These are phyloP conservation scores for Excoecaria cochinchinensis DNA, from an alignment of 345 rosid species.

Conservation along the genomic window DNA sequence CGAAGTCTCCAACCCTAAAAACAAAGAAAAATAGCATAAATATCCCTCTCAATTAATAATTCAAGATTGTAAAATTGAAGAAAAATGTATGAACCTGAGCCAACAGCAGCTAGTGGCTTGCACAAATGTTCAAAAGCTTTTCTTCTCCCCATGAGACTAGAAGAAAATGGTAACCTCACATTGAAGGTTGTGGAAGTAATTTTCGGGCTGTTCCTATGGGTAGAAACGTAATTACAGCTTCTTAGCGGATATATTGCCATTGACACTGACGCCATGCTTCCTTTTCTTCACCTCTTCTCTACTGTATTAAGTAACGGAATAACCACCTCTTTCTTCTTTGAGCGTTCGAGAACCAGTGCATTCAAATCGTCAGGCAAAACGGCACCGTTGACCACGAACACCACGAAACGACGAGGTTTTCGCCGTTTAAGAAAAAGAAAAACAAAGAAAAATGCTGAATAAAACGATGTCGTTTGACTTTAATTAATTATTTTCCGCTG, in stretches of 20 bases:
- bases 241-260: not conserved
- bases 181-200: not conserved
- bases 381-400: not conserved
- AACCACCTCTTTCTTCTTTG: not conserved
- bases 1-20: slow-evolving; percentile 49
- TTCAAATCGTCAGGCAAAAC: not conserved
- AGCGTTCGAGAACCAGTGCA: not conserved
- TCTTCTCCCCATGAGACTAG: slow-evolving; percentile 7
- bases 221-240: not conserved
- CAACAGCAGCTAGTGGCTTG: slow-evolving; percentile 43
- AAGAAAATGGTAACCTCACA: slow-evolving; percentile 20
- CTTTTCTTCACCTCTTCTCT: not conserved
- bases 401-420: not conserved
- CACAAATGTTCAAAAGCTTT: slow-evolving; percentile 10
- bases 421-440: no score
- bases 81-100: slow-evolving; percentile 37
- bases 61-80: not conserved
- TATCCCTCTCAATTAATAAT: not conserved
- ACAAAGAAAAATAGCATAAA: slow-evolving; percentile 6
- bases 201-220: not conserved
- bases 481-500: not conserved
- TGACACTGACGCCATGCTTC: slow-evolving; percentile 8
- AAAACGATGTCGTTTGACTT: not conserved
- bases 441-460: not conserved
- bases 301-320: not conserved